These are phyloP conservation scores for Claviceps quebecensis DNA, from an alignment of 2,329 filamentous ascomycete species.

Conservation along the genomic window DNA sequence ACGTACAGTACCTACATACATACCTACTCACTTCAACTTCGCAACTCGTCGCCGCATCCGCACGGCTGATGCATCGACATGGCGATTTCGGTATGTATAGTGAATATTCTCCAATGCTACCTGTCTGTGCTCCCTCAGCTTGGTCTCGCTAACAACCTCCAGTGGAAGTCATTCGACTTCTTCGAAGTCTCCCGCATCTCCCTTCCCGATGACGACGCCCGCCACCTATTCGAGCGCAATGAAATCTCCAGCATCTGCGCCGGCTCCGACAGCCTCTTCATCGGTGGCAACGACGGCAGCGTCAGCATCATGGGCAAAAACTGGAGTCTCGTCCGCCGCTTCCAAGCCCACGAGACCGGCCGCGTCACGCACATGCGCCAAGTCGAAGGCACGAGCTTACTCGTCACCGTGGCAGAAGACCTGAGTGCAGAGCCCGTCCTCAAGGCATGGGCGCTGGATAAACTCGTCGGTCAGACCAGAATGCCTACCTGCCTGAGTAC, in stretches of 20 bases:
- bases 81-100: constrained; percentile 19
- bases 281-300: constrained; percentile 71
- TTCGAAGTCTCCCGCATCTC: constrained; percentile 86
- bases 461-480: constrained; percentile 85
- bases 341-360: constrained; percentile 70
- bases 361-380: constrained; percentile 87
- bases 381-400: constrained; percentile 69
- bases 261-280: constrained; percentile 77
- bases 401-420: constrained; percentile 82
- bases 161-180: constrained; percentile 99
- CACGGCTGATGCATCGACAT: constrained; percentile 17
- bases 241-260: constrained; percentile 75
- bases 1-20: not conserved
- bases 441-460: constrained; percentile 97
- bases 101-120: not conserved
- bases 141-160: not conserved
- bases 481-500: constrained; percentile 79
- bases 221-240: constrained; percentile 65
- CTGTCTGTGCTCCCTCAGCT: no score
- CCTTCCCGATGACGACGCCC: constrained; percentile 64
- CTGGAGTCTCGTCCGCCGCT: constrained; percentile 78
- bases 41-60: not conserved
- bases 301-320: constrained; percentile 77
- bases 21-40: not conserved
- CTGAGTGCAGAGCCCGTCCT: constrained; percentile 74